phyloP scores from a whole-genome alignment of 139 green algal genomes.

The Closterium sp. region DNA sequence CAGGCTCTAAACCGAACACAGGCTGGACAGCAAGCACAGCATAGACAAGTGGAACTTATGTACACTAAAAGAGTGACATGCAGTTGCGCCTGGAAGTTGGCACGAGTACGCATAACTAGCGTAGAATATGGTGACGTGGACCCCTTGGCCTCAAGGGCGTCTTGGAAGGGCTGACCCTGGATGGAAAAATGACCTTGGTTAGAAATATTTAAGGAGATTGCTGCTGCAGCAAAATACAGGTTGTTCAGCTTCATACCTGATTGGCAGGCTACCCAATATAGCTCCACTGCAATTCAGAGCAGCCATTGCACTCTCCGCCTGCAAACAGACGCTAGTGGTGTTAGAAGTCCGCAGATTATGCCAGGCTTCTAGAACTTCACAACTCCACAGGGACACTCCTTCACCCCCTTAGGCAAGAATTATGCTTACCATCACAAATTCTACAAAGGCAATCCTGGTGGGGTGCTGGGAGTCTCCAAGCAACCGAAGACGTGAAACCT shows the following conservation, averaged over 20 bases:
- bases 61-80: not conserved
- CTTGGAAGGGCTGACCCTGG: conserved; percentile 27
- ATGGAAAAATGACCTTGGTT: too few relatives aligned
- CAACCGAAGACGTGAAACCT: conserved; percentile 78
- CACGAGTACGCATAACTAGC: not conserved
- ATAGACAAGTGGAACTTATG: not conserved
- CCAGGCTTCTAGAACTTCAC: too few relatives aligned
- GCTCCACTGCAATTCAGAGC: conserved; percentile 89
- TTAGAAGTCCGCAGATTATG: not conserved
- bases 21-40: not conserved
- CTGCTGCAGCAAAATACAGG: too few relatives aligned
- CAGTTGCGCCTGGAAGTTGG: too few relatives aligned
- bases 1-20: not conserved
- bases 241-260: conserved; percentile 17
- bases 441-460: conserved; percentile 93
- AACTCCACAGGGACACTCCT: too few relatives aligned
- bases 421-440: conserved; percentile 70
- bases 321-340: not conserved
- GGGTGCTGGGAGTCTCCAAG: conserved; percentile 85
- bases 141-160: conserved; percentile 11
- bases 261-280: conserved; percentile 71
- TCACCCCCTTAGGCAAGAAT: too few relatives aligned
- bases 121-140: not conserved
- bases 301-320: conserved; percentile 72
- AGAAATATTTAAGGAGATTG: too few relatives aligned